Evolutionary conservation across 2,329 filamentous ascomycete species (phyloP).

Genomic region (Trichoderma sp.): DNA sequence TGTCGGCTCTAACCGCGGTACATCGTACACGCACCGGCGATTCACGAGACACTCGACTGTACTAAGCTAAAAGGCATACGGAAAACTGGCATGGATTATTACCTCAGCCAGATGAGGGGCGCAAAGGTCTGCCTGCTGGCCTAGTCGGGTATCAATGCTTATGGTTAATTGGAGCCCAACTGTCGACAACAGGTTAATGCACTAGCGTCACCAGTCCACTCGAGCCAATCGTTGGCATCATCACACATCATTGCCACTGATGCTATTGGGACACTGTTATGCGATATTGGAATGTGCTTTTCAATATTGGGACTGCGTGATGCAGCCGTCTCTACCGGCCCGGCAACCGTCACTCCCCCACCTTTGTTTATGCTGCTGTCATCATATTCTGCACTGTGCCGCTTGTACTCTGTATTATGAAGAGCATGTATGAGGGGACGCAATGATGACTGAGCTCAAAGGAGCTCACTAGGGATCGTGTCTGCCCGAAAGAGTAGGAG

Average conservation of each 20-base stretch:
- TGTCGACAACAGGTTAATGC: constrained; percentile 29
- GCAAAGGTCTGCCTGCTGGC: constrained; percentile 10
- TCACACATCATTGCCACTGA: constrained; percentile 7
- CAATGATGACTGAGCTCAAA: background rate
- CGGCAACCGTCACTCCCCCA: background rate
- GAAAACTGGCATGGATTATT: background rate
- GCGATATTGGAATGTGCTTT: background rate
- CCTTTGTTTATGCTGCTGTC: background rate
- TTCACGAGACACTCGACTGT: background rate
- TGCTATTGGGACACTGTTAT: background rate
- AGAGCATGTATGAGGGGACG: background rate
- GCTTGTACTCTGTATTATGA: background rate
- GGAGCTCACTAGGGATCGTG: background rate
- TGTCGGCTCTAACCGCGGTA: background rate
- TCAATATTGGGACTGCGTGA: background rate
- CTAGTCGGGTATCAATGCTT: constrained; percentile 44
- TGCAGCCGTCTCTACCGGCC: background rate
- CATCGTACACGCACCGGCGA: background rate
- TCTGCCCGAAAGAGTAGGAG: background rate
- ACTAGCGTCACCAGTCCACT: constrained; percentile 30
- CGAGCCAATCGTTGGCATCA: background rate
- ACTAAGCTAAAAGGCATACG: background rate
- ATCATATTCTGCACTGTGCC: background rate
- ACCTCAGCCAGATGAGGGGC: constrained; percentile 10
- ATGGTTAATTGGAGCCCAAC: constrained; percentile 41